Conservation (phyloP, 2,329 filamentous ascomycete genomes). For the Sclerotinia subarctica region DNA sequence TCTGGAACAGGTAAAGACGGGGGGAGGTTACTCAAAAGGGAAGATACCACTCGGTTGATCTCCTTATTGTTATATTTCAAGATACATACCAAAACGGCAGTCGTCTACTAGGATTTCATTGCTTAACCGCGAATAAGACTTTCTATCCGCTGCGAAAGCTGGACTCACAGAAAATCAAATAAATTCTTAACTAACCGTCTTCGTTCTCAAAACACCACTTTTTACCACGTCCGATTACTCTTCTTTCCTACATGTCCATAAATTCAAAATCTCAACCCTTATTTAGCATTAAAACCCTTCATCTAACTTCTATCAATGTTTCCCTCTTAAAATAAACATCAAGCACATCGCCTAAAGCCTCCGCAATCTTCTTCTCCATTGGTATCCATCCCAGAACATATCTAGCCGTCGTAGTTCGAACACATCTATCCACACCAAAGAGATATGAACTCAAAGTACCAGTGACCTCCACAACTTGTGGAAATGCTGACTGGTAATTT, state of each 20-base stretch:
- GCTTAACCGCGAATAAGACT: too few relatives aligned
- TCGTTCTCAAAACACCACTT: too few relatives aligned
- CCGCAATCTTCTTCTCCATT: conserved; percentile 1
- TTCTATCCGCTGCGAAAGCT: too few relatives aligned
- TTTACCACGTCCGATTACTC: neutral
- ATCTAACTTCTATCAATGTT: neutral
- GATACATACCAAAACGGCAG: too few relatives aligned
- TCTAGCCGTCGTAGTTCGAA: conserved; percentile 14
- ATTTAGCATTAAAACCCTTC: neutral
- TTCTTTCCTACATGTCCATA: neutral
- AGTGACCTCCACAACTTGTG: neutral
- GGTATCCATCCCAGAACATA: conserved; percentile 17
- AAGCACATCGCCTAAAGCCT: conserved; percentile 20
- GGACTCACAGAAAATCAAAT: too few relatives aligned
- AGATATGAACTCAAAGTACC: neutral
- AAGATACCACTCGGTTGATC: too few relatives aligned
- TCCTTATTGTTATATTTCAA: too few relatives aligned
- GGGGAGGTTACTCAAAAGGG: too few relatives aligned
- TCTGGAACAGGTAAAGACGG: too few relatives aligned
- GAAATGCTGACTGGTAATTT: neutral
- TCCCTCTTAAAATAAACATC: neutral
- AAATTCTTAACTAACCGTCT: too few relatives aligned
- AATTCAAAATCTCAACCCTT: neutral
- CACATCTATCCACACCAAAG: conserved; percentile 18
- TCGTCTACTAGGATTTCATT: too few relatives aligned